These are phyloP conservation scores for Saturnispora dispora DNA, from an alignment of 805 yeast genomes.

Conservation along the genomic window DNA sequence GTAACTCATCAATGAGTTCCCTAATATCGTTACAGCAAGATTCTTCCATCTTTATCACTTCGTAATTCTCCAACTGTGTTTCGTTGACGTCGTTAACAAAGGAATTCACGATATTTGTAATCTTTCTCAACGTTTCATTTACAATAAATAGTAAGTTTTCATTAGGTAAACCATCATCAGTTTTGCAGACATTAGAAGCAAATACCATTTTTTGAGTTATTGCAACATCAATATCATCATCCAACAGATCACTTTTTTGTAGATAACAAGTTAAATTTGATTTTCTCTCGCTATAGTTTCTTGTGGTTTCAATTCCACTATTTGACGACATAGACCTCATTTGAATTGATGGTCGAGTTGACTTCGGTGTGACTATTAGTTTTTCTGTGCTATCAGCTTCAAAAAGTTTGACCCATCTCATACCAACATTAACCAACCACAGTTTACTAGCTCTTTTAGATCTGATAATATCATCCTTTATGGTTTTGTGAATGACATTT, in stretches of 20 bases:
- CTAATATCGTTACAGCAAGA: slow-evolving; percentile 16
- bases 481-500: slow-evolving; percentile 32
- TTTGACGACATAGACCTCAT: slow-evolving; percentile 6
- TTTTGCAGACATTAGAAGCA: background rate
- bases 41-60: slow-evolving; percentile 9
- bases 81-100: slow-evolving; percentile 2
- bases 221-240: background rate
- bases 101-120: background rate
- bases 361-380: background rate
- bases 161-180: background rate
- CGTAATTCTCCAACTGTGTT: slow-evolving; percentile 1
- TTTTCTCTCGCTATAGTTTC: slow-evolving; percentile 2
- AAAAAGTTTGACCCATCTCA: slow-evolving; percentile 20
- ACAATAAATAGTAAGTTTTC: background rate
- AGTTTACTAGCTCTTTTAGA: slow-evolving; percentile 7
- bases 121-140: slow-evolving; percentile 1
- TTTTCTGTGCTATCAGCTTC: slow-evolving; percentile 10
- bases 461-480: slow-evolving; percentile 37
- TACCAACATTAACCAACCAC: slow-evolving; percentile 21
- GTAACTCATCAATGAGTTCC: slow-evolving; percentile 1
- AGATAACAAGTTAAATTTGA: slow-evolving; percentile 3
- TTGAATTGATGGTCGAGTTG: slow-evolving; percentile 1
- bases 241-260: background rate
- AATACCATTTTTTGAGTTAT: slow-evolving; percentile 8
- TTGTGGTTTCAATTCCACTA: background rate